These are phyloP conservation scores for Linnemannia elongata DNA, from an alignment of 192 early-diverging fungal species.

Conservation along the genomic window DNA sequence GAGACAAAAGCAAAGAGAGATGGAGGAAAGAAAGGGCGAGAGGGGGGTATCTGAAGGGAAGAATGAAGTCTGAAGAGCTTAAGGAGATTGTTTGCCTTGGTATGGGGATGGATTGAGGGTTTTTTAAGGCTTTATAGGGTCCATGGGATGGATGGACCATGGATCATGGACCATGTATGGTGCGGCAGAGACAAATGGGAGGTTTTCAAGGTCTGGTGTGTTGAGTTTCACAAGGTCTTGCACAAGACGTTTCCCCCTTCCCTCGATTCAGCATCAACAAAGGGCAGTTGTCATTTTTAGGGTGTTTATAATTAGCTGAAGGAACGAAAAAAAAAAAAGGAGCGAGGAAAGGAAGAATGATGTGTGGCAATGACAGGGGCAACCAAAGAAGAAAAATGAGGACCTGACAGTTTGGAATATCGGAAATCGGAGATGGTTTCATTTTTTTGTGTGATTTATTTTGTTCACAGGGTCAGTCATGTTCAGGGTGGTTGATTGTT, in stretches of 20 bases:
- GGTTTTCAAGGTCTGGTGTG: neutral
- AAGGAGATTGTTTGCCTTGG: too few species aligned
- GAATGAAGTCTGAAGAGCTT: too few species aligned
- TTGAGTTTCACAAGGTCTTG: neutral
- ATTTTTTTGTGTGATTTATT: too few species aligned
- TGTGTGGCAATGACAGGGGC: neutral
- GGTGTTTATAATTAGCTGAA: neutral
- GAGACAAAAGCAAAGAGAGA: neutral
- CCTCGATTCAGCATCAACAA: neutral
- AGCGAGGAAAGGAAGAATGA: neutral
- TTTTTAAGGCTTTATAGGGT: neutral
- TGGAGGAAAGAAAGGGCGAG: neutral
- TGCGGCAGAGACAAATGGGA: neutral
- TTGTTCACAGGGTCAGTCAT: too few species aligned
- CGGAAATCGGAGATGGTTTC: too few species aligned
- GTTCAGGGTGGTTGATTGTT: too few species aligned
- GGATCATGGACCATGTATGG: neutral
- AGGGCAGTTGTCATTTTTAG: neutral
- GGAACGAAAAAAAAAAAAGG: neutral
- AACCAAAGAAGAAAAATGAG: too few species aligned
- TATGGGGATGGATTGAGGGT: too few species aligned
- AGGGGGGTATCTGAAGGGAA: neutral
- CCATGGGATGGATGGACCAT: neutral
- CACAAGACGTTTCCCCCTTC: too few species aligned
- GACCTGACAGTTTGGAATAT: too few species aligned